Evolutionary conservation across 2,329 filamentous ascomycete species (phyloP), one percentile per base, ranked within the genome.

Genomic region (Aspergillaceae sp.): DNA sequence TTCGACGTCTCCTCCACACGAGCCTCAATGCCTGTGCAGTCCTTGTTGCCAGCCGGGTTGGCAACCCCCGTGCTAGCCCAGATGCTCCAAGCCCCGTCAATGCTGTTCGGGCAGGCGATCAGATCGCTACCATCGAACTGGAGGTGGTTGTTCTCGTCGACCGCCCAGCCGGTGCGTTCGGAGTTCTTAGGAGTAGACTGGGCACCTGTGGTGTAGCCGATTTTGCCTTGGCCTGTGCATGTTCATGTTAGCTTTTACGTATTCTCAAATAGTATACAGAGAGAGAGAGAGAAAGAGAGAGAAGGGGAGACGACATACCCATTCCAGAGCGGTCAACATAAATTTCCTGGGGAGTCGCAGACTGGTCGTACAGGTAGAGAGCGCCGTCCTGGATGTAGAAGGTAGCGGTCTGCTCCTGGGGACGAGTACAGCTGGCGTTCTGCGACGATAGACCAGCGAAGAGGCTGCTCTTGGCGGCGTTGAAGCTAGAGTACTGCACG

Each of bases 261-360:
- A 7, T 11, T 43, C 30, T 19, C 19, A 19, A 19, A 19, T 19
- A 19, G 19, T 19, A 9, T 9, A 11, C 1, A 3, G 11, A 28
- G 29, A 10, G 5, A 11, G 1, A 3, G 11, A 28, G 29, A 10
- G 5, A n/a, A 26, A 19, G 44, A 33, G 43, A 32, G 27, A 26
- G 26, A 41, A 3, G 6, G 40, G 32, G 32, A 8, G 37, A 29
- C n/a, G 29, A 56, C 71, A 37, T 72, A 73, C 75, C 78, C 76
- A 80, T 79, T 56, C 76, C 78, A 40, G 75, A 78, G 40, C 74
- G 73, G 60, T 82, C 78, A 36, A 73, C 73, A 51, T 57, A 81
- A 43, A 77, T 48, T 54, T 74, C 63, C 66, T 82, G 79, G 2
- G 64, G 62, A 40, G 63, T 65, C 4, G 62, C 66, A 26, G 64